These are phyloP conservation scores for Trebouxia sp. DNA, from an alignment of 139 green algal species.

Conservation along the genomic window DNA sequence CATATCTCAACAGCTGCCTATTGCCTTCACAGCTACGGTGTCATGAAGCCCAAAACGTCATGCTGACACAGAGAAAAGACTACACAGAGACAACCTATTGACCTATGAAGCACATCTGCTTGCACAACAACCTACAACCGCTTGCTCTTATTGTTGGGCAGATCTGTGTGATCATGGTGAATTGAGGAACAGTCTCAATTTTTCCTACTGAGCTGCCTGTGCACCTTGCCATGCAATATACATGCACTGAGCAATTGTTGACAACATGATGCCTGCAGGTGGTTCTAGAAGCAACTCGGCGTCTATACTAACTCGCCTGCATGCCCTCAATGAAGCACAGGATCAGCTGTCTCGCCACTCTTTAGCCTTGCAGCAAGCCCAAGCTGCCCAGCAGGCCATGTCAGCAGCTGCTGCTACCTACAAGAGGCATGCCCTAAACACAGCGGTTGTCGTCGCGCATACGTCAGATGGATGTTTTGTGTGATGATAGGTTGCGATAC, in stretches of 20 bases:
- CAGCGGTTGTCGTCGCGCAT: no score
- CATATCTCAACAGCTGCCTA: no score
- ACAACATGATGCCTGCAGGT: conserved; percentile 11
- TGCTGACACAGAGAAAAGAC: no score
- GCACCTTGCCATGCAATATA: background rate
- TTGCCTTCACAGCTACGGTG: background rate
- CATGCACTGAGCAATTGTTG: background rate
- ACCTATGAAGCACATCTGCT: no score
- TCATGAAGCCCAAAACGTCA: background rate
- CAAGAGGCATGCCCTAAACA: conserved; percentile 38
- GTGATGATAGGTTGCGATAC: no score
- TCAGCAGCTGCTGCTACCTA: conserved; percentile 50
- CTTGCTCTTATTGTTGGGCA: no score
- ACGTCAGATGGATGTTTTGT: no score
- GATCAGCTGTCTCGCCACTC: conserved; percentile 48
- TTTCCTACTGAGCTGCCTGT: background rate
- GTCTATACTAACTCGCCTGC: conserved; percentile 70
- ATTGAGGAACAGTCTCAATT: background rate
- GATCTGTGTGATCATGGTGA: no score
- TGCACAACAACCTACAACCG: no score
- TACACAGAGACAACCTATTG: no score
- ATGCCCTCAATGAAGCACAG: conserved; percentile 68
- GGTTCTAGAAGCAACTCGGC: conserved; percentile 67
- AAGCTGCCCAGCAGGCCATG: conserved; percentile 48
- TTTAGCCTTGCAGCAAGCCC: conserved; percentile 36